Conservation (phyloP, 495 filamentous ascomycete genomes). For the Hypoxylon fuscum region DNA sequence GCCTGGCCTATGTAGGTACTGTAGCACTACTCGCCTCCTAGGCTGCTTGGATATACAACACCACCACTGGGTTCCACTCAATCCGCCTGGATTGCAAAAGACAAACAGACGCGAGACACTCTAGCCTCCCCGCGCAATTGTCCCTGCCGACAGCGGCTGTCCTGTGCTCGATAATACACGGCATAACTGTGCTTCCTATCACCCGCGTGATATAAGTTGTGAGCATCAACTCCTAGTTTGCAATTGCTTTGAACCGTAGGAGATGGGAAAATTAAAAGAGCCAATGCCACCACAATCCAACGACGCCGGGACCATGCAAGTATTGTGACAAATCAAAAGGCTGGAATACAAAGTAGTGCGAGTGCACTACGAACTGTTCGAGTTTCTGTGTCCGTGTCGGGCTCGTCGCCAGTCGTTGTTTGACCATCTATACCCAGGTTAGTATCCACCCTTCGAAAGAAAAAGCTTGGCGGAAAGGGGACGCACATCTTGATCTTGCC, state of each 20-base stretch:
- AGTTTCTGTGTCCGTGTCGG: slow-evolving; percentile 15
- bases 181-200: neutral
- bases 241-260: slow-evolving; percentile 1
- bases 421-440: slow-evolving; percentile 44
- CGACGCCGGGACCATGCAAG: slow-evolving; percentile 43
- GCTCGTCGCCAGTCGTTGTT: slow-evolving; percentile 32
- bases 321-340: slow-evolving; percentile 30
- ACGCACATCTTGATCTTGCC: slow-evolving; percentile 84
- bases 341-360: slow-evolving; percentile 8
- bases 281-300: slow-evolving; percentile 36
- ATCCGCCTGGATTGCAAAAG: slow-evolving; percentile 25
- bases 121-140: slow-evolving; percentile 5
- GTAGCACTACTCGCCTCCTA: too few relatives aligned
- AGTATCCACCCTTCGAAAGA: slow-evolving; percentile 1
- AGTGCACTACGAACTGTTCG: slow-evolving; percentile 15
- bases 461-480: neutral
- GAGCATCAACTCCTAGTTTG: neutral
- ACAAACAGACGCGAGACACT: slow-evolving; percentile 8
- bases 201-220: neutral
- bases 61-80: slow-evolving; percentile 20
- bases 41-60: slow-evolving; percentile 38
- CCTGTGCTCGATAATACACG: slow-evolving; percentile 20
- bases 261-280: slow-evolving; percentile 19
- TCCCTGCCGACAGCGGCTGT: slow-evolving; percentile 15
- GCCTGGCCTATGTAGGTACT: slow-evolving; percentile 3